Conservation (phyloP, 257 asterid genomes). For the Osmanthus fragrans region DNA sequence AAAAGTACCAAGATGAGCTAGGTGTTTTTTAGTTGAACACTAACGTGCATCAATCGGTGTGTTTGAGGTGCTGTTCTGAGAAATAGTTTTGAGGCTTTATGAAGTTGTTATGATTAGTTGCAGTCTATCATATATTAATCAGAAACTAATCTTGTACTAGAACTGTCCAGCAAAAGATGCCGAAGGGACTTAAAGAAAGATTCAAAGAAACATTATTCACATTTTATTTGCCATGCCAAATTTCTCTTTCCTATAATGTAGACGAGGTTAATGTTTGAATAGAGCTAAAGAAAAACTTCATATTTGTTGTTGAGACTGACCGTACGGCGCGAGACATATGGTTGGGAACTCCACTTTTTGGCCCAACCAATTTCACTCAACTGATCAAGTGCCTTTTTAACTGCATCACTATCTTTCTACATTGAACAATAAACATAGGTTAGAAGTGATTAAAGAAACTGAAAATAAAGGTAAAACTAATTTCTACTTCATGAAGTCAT, state of each 20-base stretch:
- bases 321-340: slow-evolving; percentile 90
- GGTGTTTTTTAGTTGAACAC: not conserved
- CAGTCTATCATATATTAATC: not conserved
- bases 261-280: slow-evolving; percentile 10
- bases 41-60: not conserved
- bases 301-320: slow-evolving; percentile 49
- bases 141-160: not conserved
- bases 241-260: not conserved
- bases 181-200: not conserved
- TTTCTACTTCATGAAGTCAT: not conserved
- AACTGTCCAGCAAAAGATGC: not conserved
- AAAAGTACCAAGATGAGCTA: not conserved
- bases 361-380: slow-evolving; percentile 84
- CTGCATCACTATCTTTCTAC: slow-evolving; percentile 82
- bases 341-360: slow-evolving; percentile 83
- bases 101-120: not conserved
- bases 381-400: slow-evolving; percentile 83
- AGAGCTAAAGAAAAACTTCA: slow-evolving; percentile 20
- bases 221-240: not conserved
- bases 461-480: not conserved
- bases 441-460: not conserved
- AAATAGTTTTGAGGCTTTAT: not conserved
- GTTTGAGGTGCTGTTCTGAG: not conserved
- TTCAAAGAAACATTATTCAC: not conserved
- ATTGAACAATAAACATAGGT: slow-evolving; percentile 9